Conservation (phyloP, 345 rosid species). For the Acer campestre region DNA sequence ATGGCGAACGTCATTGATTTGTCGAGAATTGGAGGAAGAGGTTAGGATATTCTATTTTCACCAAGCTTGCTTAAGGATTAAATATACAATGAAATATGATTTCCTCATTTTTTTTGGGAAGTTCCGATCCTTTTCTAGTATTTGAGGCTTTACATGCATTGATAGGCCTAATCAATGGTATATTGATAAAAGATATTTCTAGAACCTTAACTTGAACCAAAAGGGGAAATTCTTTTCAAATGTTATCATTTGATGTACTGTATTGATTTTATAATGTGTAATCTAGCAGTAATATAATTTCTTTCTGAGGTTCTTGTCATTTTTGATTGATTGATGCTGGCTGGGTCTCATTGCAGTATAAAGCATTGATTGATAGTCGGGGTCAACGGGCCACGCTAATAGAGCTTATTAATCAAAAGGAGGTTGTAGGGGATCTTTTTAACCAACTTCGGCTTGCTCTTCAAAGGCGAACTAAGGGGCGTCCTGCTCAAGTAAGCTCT, state of each 20-base stretch:
- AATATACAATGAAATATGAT: background rate
- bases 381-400: slow-evolving; percentile 62
- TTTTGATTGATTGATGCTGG: slow-evolving; percentile 12
- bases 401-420: slow-evolving; percentile 88
- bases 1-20: slow-evolving; percentile 93
- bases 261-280: background rate
- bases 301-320: background rate
- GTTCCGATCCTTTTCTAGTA: background rate
- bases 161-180: background rate
- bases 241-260: background rate
- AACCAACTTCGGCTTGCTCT: slow-evolving; percentile 90
- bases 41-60: slow-evolving; percentile 34
- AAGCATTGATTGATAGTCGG: slow-evolving; percentile 74
- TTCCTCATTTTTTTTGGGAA: background rate
- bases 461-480: slow-evolving; percentile 73
- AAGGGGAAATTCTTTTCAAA: background rate
- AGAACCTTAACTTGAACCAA: background rate
- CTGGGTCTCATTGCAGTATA: slow-evolving; percentile 55
- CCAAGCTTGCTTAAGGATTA: background rate
- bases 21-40: slow-evolving; percentile 97
- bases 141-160: background rate
- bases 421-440: slow-evolving; percentile 88
- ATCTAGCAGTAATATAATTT: background rate
- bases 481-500: slow-evolving; percentile 85
- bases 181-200: background rate